Evolutionary conservation across 495 filamentous ascomycete genomes (phyloP).

Genomic region (Clohesyomyces aquaticus): DNA sequence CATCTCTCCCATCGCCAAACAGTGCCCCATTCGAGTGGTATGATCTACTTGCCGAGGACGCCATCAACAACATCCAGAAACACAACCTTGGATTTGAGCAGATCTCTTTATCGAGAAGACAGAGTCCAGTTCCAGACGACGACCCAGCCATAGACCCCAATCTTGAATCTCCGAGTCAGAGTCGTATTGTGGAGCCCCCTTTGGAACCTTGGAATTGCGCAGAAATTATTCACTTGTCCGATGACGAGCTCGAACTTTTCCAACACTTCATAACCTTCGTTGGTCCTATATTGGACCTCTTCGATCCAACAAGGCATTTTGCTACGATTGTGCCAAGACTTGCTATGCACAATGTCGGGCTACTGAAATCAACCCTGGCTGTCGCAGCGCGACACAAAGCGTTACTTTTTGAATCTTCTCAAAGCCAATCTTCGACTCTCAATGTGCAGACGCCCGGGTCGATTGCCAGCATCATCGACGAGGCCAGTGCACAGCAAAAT

Average conservation of each 20-base stretch:
- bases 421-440: neutral
- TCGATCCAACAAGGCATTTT: constrained; percentile 25
- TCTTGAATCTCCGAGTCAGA: neutral
- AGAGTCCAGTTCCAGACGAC: constrained; percentile 26
- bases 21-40: constrained; percentile 31
- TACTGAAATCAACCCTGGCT: constrained; percentile 24
- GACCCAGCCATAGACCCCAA: constrained; percentile 9
- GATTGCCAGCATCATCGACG: neutral
- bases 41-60: constrained; percentile 25
- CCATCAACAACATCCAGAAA: constrained; percentile 29
- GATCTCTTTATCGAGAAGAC: constrained; percentile 14
- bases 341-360: constrained; percentile 25
- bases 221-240: constrained; percentile 1
- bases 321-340: constrained; percentile 14
- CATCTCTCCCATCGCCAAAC: constrained; percentile 27
- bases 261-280: constrained; percentile 22
- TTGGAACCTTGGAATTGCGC: constrained; percentile 21
- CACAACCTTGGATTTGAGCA: constrained; percentile 29
- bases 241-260: constrained; percentile 23
- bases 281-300: constrained; percentile 21
- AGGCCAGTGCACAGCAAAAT: neutral
- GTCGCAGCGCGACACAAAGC: constrained; percentile 26
- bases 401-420: constrained; percentile 9
- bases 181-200: neutral
- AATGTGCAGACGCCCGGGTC: constrained; percentile 10